Evolutionary conservation across 139 green algal genomes (phyloP).

Genomic region (Chlorella sp.): DNA sequence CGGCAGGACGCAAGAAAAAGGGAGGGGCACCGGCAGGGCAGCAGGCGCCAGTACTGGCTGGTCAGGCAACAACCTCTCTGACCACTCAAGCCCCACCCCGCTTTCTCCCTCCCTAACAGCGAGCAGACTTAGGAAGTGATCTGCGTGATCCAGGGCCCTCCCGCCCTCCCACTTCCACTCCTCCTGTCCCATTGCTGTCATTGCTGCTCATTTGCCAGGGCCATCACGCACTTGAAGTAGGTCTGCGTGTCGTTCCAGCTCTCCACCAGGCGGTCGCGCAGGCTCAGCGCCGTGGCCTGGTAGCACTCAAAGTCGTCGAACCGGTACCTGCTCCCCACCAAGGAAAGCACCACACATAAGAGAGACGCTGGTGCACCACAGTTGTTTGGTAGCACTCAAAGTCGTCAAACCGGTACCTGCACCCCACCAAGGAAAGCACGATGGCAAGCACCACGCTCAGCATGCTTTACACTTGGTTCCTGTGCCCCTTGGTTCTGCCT

Average conservation of each 20-base stretch:
- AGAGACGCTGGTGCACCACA: slow-evolving; percentile 69
- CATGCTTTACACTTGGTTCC: no score
- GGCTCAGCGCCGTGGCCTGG: slow-evolving; percentile 78
- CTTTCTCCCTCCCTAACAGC: no score
- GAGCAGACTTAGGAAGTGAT: no score
- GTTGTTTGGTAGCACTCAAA: slow-evolving; percentile 92
- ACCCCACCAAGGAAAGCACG: background rate
- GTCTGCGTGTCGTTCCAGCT: slow-evolving; percentile 97
- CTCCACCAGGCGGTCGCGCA: slow-evolving; percentile 96
- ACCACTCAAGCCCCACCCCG: no score
- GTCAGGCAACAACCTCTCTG: no score
- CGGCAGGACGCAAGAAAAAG: no score
- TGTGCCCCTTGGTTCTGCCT: no score
- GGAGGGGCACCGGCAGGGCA: no score
- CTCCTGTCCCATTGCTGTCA: background rate
- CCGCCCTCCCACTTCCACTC: background rate
- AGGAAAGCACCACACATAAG: background rate
- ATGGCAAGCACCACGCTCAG: no score
- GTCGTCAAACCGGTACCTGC: slow-evolving; percentile 84
- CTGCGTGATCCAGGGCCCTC: no score
- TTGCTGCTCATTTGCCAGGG: background rate
- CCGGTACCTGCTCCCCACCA: slow-evolving; percentile 60
- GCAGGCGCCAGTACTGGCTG: no score
- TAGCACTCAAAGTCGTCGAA: slow-evolving; percentile 93
- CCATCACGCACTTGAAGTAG: slow-evolving; percentile 76